Percentiles rank a stretch among this genome's conserved stretches.
These are phyloP conservation scores for Amyloporia xantha DNA, from an alignment of 768 basidiomycete species.

Conservation along the genomic window DNA sequence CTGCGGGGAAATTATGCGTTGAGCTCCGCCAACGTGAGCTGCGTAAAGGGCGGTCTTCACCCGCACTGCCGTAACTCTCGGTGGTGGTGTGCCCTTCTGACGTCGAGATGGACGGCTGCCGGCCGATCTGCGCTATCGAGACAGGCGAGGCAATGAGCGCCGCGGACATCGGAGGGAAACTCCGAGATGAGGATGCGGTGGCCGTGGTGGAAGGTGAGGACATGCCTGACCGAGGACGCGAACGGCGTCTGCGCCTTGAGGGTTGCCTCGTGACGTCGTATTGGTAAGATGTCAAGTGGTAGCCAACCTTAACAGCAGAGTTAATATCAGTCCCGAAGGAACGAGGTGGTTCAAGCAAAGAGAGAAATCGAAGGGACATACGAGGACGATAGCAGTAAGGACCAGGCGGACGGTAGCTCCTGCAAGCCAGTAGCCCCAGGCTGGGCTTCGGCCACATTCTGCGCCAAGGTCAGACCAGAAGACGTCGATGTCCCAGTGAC, in stretches of 20 bases:
- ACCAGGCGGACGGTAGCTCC: conserved; percentile 46
- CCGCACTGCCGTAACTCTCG: conserved; percentile 9
- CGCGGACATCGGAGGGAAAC: conserved; percentile 16
- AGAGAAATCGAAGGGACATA: conserved; percentile 29
- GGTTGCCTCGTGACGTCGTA: conserved; percentile 20
- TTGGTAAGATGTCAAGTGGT: conserved; percentile 21
- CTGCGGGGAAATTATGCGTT: conserved; percentile 8
- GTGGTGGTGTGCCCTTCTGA: conserved; percentile 10
- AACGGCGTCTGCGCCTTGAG: conserved; percentile 15
- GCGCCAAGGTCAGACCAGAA: conserved; percentile 46
- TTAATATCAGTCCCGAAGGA: too few species aligned
- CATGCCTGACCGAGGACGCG: conserved; percentile 11
- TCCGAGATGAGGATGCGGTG: conserved; percentile 12
- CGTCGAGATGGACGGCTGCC: conserved; percentile 5
- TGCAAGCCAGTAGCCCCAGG: conserved; percentile 50
- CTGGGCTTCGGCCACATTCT: conserved; percentile 26
- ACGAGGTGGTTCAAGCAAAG: neutral
- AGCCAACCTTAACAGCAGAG: conserved; percentile 13
- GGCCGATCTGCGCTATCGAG: conserved; percentile 5
- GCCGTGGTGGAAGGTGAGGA: conserved; percentile 12
- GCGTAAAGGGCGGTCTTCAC: conserved; percentile 15
- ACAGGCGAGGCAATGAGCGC: conserved; percentile 8
- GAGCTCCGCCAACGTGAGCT: conserved; percentile 16
- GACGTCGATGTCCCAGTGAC: conserved; percentile 59
- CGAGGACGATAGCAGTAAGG: conserved; percentile 45